These are phyloP conservation scores for Oxytropis ochrocephala DNA, from an alignment of 306 rosid genomes.

Conservation along the genomic window DNA sequence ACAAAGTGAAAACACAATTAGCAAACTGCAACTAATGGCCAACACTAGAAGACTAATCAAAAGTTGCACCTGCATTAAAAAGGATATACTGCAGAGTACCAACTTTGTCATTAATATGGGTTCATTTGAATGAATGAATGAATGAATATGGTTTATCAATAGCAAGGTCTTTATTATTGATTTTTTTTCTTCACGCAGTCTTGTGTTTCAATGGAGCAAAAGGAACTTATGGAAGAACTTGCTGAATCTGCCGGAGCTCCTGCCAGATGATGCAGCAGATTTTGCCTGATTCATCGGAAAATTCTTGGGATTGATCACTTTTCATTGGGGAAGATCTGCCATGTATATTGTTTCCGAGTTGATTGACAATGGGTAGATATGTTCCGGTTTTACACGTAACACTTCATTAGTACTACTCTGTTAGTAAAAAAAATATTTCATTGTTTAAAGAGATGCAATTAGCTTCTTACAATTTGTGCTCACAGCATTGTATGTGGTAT, in stretches of 20 bases:
- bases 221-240: constrained; percentile 91
- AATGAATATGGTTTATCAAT: not conserved
- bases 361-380: constrained; percentile 10
- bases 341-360: constrained; percentile 3
- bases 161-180: not conserved
- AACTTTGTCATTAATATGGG: not conserved
- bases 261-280: constrained; percentile 36
- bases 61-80: not conserved
- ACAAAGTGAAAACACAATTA: not conserved
- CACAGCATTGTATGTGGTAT: not conserved
- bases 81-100: not conserved
- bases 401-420: not conserved
- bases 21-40: not conserved
- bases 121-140: not conserved
- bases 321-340: constrained; percentile 14
- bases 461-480: constrained; percentile 1
- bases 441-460: constrained; percentile 17
- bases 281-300: not conserved
- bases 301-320: not conserved
- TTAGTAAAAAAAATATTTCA: not conserved
- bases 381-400: constrained; percentile 13
- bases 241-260: constrained; percentile 63
- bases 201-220: constrained; percentile 71
- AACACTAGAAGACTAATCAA: not conserved
- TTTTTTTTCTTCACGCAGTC: constrained; percentile 45